Percentiles rank a stretch among this genome's conserved stretches.
These are phyloP conservation scores for Clonostachys byssicola DNA, from an alignment of 2,329 filamentous ascomycete genomes.

Conservation along the genomic window DNA sequence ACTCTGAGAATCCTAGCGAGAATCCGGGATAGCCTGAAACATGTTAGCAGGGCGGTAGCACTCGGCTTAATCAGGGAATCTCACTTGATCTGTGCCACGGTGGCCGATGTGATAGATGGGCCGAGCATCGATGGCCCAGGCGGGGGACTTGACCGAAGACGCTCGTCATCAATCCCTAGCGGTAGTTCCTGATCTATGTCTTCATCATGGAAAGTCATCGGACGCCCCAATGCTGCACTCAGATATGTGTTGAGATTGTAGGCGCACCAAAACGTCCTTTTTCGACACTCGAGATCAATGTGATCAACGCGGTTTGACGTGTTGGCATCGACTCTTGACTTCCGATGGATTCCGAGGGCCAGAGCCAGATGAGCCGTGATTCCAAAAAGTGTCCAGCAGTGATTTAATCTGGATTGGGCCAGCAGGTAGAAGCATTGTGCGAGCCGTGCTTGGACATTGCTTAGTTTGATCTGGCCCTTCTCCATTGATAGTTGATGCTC, in stretches of 20 bases:
- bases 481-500: conserved; percentile 32
- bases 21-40: conserved; percentile 19
- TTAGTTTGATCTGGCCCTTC: conserved; percentile 27
- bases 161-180: conserved; percentile 42
- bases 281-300: conserved; percentile 30
- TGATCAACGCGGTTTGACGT: conserved; percentile 12
- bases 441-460: conserved; percentile 34
- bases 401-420: conserved; percentile 38
- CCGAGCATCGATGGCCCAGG: not conserved
- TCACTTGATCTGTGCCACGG: conserved; percentile 26
- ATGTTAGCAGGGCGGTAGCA: not conserved
- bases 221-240: conserved; percentile 56
- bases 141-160: conserved; percentile 22
- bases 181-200: conserved; percentile 61
- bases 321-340: conserved; percentile 5
- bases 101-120: conserved; percentile 19
- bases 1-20: conserved; percentile 23
- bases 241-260: conserved; percentile 63
- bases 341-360: conserved; percentile 32
- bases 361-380: conserved; percentile 30
- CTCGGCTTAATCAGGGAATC: not conserved
- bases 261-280: conserved; percentile 57
- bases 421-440: conserved; percentile 38
- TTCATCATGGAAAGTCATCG: conserved; percentile 58
- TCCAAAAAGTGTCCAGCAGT: conserved; percentile 42